Percentiles rank a stretch among this genome's conserved stretches.
These are phyloP conservation scores for Paecilomyces dactylethromorphus DNA, from an alignment of 2,329 filamentous ascomycete species.

Conservation along the genomic window DNA sequence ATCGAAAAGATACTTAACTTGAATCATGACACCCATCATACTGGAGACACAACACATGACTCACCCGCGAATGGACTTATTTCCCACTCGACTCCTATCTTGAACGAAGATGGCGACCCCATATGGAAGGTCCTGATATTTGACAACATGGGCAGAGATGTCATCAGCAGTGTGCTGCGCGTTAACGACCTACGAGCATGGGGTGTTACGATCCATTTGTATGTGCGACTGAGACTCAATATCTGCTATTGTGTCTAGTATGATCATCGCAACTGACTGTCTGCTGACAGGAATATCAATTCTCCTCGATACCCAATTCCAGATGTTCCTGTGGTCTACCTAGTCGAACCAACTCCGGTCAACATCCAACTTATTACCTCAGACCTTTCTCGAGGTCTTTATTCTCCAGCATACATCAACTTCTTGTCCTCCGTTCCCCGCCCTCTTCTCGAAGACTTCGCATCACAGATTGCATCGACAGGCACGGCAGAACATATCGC, in stretches of 20 bases:
- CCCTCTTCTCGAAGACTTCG: conserved; percentile 89
- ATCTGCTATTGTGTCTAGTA: conserved; percentile 9
- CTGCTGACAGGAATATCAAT: conserved; percentile 61
- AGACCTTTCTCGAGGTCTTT: conserved; percentile 81
- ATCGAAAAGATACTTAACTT: conserved; percentile 95
- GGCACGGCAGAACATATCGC: conserved; percentile 84
- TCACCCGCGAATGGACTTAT: conserved; percentile 55
- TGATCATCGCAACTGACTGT: conserved; percentile 10
- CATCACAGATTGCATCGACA: conserved; percentile 73
- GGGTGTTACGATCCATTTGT: conserved; percentile 97
- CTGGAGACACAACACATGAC: conserved; percentile 56
- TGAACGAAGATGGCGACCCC: conserved; percentile 81
- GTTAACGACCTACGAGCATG: conserved; percentile 88
- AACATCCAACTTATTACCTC: conserved; percentile 78
- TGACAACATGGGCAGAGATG: conserved; percentile 83
- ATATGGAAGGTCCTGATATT: conserved; percentile 98
- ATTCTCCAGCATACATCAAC: conserved; percentile 92
- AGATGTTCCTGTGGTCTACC: conserved; percentile 91
- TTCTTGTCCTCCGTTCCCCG: conserved; percentile 91
- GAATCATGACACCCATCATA: conserved; percentile 61
- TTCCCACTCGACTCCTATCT: conserved; percentile 66
- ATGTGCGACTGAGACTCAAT: conserved; percentile 21
- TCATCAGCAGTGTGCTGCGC: conserved; percentile 91
- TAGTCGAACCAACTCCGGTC: conserved; percentile 78
- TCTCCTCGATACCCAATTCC: conserved; percentile 82